phyloP scores from a whole-genome alignment of 495 filamentous ascomycete genomes.

The Thozetella sp. region DNA sequence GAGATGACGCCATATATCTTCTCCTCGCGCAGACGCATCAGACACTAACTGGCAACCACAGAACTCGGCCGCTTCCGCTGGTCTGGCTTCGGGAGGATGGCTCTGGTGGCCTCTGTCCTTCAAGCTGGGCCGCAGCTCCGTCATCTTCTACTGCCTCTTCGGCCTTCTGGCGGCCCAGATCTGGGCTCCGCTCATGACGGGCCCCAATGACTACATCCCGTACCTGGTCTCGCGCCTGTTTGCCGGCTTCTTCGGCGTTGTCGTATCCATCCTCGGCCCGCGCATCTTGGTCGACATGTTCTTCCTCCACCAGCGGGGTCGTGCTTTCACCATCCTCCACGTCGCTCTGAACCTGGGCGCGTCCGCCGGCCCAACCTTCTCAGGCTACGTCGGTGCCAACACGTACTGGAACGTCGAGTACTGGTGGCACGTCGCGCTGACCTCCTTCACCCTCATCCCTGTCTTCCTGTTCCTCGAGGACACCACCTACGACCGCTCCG shows the following conservation, averaged over 20 bases:
- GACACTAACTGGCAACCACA: slow-evolving; percentile 52
- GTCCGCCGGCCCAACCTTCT: slow-evolving; percentile 43
- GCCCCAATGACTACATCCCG: slow-evolving; percentile 9
- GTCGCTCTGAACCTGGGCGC: slow-evolving; percentile 42
- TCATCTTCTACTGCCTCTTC: slow-evolving; percentile 56
- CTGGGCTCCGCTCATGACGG: slow-evolving; percentile 58
- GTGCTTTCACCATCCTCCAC: slow-evolving; percentile 44
- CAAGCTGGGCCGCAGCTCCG: slow-evolving; percentile 58
- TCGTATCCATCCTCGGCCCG: slow-evolving; percentile 52
- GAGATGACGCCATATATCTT: slow-evolving; percentile 55
- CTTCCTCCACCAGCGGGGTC: slow-evolving; percentile 64
- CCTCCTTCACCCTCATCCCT: slow-evolving; percentile 40
- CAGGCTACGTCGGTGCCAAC: slow-evolving; percentile 44
- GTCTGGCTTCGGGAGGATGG: slow-evolving; percentile 66
- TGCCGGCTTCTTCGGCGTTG: slow-evolving; percentile 61
- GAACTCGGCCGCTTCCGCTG: slow-evolving; percentile 62
- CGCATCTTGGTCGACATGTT: slow-evolving; percentile 34
- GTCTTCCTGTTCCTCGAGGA: slow-evolving; percentile 49
- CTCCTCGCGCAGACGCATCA: too few species aligned
- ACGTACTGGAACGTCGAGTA: slow-evolving; percentile 44
- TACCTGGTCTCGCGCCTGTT: slow-evolving; percentile 38
- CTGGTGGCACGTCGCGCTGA: slow-evolving; percentile 51
- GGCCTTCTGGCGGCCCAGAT: slow-evolving; percentile 54
- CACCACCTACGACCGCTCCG: slow-evolving; percentile 28
- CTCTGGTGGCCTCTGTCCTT: slow-evolving; percentile 65